Evolutionary conservation across 306 rosid genomes (phyloP).

Genomic region (Fagus crenata): DNA sequence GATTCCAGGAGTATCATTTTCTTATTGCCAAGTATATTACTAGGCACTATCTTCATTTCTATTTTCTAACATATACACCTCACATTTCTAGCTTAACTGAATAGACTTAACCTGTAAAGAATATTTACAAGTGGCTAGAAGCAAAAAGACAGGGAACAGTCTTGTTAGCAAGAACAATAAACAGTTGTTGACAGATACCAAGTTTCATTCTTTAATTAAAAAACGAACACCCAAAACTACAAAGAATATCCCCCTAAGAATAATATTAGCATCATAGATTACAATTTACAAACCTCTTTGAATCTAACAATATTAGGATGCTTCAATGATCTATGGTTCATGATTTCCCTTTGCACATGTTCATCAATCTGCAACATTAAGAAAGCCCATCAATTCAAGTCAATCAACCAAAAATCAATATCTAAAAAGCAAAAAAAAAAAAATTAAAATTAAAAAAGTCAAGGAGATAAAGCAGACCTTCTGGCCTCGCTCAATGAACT

Average conservation of each 20-base stretch:
- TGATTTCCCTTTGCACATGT: constrained; percentile 74
- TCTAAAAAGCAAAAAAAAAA: neutral
- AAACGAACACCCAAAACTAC: neutral
- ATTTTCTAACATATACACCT: neutral
- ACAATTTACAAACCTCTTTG: constrained; percentile 59
- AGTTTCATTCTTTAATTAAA: neutral
- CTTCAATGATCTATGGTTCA: constrained; percentile 89
- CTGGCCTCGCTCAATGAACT: constrained; percentile 81
- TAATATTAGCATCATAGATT: neutral
- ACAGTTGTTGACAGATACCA: neutral
- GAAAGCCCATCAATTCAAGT: constrained; percentile 10
- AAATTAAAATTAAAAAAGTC: constrained; percentile 7
- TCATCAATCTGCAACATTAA: constrained; percentile 65
- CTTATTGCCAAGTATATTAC: neutral
- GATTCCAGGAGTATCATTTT: neutral
- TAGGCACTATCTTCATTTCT: neutral
- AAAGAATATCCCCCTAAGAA: neutral
- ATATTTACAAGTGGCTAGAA: neutral
- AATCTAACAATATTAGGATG: constrained; percentile 78
- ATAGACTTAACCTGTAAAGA: neutral
- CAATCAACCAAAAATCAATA: constrained; percentile 20
- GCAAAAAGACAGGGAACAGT: neutral
- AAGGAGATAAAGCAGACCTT: constrained; percentile 47
- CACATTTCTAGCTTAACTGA: neutral
- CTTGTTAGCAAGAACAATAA: neutral